Percentiles rank a stretch among this genome's conserved stretches.
Evolutionary conservation across 352 stramenopile species (phyloP).

Genomic region (Pythium grandisporangium): DNA sequence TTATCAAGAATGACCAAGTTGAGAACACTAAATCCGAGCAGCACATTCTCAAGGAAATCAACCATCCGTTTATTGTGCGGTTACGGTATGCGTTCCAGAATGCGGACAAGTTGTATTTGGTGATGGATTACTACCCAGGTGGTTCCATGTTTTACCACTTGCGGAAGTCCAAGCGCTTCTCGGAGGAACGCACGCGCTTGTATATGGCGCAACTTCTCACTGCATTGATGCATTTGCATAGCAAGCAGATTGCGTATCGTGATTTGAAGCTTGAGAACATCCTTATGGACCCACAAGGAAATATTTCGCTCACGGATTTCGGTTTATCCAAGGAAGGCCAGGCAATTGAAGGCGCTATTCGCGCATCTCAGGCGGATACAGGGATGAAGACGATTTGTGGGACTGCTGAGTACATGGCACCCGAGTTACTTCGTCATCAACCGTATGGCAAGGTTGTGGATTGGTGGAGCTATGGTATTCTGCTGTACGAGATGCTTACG

Average conservation of each 20-base stretch:
- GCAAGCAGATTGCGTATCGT: constrained; percentile 85
- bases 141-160: constrained; percentile 87
- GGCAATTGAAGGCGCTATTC: constrained; percentile 72
- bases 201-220: constrained; percentile 86
- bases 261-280: constrained; percentile 89
- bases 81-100: constrained; percentile 86
- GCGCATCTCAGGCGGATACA: constrained; percentile 60
- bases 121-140: constrained; percentile 94
- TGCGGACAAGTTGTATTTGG: constrained; percentile 92
- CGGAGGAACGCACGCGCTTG: constrained; percentile 73
- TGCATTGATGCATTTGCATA: constrained; percentile 83
- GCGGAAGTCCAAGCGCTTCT: constrained; percentile 81
- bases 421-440: constrained; percentile 73
- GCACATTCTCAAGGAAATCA: constrained; percentile 87
- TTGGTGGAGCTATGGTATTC: constrained; percentile 87
- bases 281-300: constrained; percentile 81
- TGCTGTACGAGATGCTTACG: constrained; percentile 87
- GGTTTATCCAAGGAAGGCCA: constrained; percentile 84
- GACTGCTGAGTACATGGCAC: constrained; percentile 85
- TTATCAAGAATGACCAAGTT: constrained; percentile 92
- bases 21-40: constrained; percentile 88
- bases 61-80: constrained; percentile 81
- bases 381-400: constrained; percentile 88
- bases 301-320: constrained; percentile 85
- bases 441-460: constrained; percentile 87